Percentiles rank a stretch among this genome's conserved stretches.
phyloP scores from a whole-genome alignment of 116 monocot species.

The Posidonia oceanica region DNA sequence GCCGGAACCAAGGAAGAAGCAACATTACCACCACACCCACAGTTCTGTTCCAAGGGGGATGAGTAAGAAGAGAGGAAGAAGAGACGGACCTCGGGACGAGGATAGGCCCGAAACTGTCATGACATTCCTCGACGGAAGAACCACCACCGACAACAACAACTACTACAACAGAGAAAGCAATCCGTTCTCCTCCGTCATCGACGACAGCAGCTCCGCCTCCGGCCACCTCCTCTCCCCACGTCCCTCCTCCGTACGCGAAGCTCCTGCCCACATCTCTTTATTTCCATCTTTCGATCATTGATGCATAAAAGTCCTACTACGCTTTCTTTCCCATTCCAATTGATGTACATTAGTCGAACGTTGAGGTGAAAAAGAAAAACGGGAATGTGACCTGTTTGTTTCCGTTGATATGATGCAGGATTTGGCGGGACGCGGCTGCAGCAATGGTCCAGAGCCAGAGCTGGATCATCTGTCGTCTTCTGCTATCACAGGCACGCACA shows the following conservation, averaged over 20 bases:
- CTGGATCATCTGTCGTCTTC: slow-evolving; percentile 6
- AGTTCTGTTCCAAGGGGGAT: too few relatives aligned
- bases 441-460: slow-evolving; percentile 18
- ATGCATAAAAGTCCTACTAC: not conserved
- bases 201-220: not conserved
- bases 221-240: too few relatives aligned
- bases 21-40: not conserved
- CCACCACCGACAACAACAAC: too few relatives aligned
- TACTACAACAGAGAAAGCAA: not conserved
- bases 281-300: too few relatives aligned
- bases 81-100: not conserved
- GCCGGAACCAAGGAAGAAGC: not conserved
- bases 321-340: not conserved
- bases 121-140: not conserved
- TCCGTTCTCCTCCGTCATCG: not conserved
- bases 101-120: not conserved
- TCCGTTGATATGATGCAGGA: slow-evolving; percentile 13
- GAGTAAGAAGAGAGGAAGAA: too few relatives aligned
- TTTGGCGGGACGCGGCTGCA: slow-evolving; percentile 33
- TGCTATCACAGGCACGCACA: slow-evolving; percentile 6
- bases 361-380: too few relatives aligned
- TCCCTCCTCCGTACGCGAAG: too few relatives aligned
- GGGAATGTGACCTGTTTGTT: not conserved
- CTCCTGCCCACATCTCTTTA: too few relatives aligned
- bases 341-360: too few relatives aligned